phyloP scores from a whole-genome alignment of 225 moss, liverwort and hornwort species.

The Pleurozium schreberi region DNA sequence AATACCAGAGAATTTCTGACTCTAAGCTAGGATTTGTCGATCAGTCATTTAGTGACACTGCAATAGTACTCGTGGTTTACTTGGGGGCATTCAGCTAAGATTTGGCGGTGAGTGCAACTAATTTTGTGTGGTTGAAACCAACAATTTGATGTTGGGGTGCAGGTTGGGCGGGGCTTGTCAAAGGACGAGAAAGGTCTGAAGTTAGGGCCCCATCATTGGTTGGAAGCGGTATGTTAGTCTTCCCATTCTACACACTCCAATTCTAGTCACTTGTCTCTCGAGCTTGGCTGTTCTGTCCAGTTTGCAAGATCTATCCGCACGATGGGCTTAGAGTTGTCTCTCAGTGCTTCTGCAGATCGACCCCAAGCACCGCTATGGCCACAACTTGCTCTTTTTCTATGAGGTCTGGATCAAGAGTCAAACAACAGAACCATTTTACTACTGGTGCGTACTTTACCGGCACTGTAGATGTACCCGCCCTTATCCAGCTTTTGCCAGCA shows the following conservation, averaged over 20 bases:
- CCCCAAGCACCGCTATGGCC: conserved; percentile 80
- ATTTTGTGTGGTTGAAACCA: not conserved
- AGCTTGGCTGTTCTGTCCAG: not conserved
- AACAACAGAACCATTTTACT: conserved; percentile 75
- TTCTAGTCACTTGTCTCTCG: not conserved
- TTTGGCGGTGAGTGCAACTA: not conserved
- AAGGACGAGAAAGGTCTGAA: conserved; percentile 61
- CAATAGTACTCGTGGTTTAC: not conserved
- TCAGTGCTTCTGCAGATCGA: conserved; percentile 55
- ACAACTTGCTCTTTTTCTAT: conserved; percentile 71
- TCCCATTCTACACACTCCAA: conserved; percentile 6
- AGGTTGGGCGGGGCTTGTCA: conserved; percentile 83
- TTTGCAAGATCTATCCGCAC: not conserved
- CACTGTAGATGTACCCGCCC: not conserved
- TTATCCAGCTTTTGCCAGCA: not conserved
- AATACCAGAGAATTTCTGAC: not conserved
- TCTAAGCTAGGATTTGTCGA: too few relatives aligned
- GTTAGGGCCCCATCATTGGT: conserved; percentile 77
- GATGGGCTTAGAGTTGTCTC: not conserved
- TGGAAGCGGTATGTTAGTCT: conserved; percentile 69
- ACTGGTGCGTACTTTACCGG: conserved; percentile 33
- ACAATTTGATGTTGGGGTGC: not conserved
- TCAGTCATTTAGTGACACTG: not conserved
- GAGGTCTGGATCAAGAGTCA: conserved; percentile 51
- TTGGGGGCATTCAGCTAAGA: not conserved